Conservation (phyloP, 805 yeast genomes). For the Kuraishia piskuri region DNA sequence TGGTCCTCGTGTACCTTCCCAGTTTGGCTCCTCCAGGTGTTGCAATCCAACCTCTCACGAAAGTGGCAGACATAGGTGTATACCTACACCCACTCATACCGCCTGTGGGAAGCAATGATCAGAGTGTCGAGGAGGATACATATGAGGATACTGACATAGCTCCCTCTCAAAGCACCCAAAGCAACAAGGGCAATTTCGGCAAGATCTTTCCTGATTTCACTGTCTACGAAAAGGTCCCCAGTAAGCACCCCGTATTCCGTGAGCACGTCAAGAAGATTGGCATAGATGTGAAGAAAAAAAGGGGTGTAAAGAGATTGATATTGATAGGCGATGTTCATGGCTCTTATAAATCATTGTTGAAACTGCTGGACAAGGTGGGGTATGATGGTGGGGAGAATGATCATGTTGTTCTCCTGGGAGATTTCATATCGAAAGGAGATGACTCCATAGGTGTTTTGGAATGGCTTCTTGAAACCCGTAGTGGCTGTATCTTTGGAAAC, state of each 20-base stretch:
- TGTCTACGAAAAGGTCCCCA: conserved; percentile 11
- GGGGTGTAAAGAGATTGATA: conserved; percentile 40
- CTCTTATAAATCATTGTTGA: conserved; percentile 43
- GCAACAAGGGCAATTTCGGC: conserved; percentile 16
- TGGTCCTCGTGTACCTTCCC: conserved; percentile 20
- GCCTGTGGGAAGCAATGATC: conserved; percentile 4
- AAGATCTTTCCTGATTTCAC: conserved; percentile 17
- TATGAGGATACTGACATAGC: conserved; percentile 13
- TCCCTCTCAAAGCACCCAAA: background rate
- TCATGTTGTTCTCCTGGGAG: conserved; percentile 68
- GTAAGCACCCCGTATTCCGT: conserved; percentile 10
- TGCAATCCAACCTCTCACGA: conserved; percentile 15
- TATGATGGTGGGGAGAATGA: conserved; percentile 39
- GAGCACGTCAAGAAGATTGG: conserved; percentile 12
- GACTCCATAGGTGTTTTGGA: conserved; percentile 64
- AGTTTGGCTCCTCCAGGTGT: conserved; percentile 23
- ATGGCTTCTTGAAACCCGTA: conserved; percentile 45
- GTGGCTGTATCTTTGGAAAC: conserved; percentile 80
- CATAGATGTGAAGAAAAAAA: background rate
- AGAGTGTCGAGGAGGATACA: conserved; percentile 4
- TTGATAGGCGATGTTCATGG: conserved; percentile 90
- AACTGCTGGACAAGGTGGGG: conserved; percentile 41
- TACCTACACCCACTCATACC: conserved; percentile 22
- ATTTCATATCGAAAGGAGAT: conserved; percentile 79
- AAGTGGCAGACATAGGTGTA: conserved; percentile 12